These are phyloP conservation scores for Lactifluus hygrophoroides DNA, from an alignment of 768 basidiomycete genomes.

Conservation along the genomic window DNA sequence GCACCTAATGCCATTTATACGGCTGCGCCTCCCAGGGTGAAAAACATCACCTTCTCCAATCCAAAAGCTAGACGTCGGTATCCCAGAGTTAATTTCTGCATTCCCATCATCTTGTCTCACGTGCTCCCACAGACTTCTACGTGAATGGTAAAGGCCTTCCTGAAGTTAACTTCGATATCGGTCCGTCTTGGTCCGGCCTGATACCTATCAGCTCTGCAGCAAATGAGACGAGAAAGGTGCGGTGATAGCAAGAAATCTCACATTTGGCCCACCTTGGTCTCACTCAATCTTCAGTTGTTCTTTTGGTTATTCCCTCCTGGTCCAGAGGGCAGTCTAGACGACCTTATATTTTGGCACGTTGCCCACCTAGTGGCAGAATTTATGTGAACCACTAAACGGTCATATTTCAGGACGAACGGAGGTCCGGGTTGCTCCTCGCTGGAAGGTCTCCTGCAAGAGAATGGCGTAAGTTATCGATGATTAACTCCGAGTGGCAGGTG, in stretches of 20 bases:
- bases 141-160: constrained; percentile 61
- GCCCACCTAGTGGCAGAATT: constrained; percentile 12
- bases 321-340: constrained; percentile 62
- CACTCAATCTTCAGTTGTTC: constrained; percentile 43
- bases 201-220: constrained; percentile 54
- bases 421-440: constrained; percentile 73
- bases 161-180: constrained; percentile 62
- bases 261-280: constrained; percentile 16
- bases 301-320: constrained; percentile 84
- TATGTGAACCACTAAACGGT: too few species aligned
- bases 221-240: constrained; percentile 63
- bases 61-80: constrained; percentile 46
- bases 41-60: constrained; percentile 66
- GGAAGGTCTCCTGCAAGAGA: constrained; percentile 64
- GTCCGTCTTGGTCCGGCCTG: constrained; percentile 68
- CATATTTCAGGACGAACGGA: constrained; percentile 56
- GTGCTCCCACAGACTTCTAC: constrained; percentile 47
- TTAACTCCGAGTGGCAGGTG: background rate
- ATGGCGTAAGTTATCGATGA: constrained; percentile 44
- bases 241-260: background rate
- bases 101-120: background rate
- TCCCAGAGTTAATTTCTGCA: background rate
- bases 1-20: too few species aligned
- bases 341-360: constrained; percentile 63
- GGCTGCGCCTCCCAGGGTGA: constrained; percentile 24